phyloP scores from a whole-genome alignment of 495 filamentous ascomycete species.

The Hyaloscypha bicolor region DNA sequence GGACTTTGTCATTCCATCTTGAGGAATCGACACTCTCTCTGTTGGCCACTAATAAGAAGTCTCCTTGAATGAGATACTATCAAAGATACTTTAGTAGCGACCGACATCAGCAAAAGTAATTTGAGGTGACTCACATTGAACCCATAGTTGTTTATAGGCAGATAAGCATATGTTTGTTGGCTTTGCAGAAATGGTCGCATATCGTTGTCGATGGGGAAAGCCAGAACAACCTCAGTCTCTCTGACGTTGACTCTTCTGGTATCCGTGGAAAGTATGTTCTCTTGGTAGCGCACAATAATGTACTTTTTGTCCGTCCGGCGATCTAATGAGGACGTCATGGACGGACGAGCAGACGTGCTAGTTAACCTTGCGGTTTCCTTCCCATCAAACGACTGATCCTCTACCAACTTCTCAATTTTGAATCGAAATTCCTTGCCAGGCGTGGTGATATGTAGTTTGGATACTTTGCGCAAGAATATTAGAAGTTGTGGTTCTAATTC shows the following conservation, averaged over 20 bases:
- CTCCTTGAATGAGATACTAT: slow-evolving; percentile 17
- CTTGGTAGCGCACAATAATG: neutral
- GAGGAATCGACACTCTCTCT: neutral
- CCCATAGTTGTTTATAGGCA: slow-evolving; percentile 9
- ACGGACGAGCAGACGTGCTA: neutral
- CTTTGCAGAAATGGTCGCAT: too few relatives aligned
- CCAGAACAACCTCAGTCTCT: neutral
- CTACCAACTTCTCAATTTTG: neutral
- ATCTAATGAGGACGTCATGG: too few relatives aligned
- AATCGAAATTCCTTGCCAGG: neutral
- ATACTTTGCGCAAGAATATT: slow-evolving; percentile 7
- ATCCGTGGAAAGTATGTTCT: neutral
- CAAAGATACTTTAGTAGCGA: neutral
- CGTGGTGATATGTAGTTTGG: neutral
- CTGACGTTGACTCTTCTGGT: neutral
- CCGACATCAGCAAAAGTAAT: neutral
- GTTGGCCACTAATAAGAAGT: slow-evolving; percentile 9
- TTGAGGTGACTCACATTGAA: slow-evolving; percentile 15
- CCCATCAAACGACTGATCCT: neutral
- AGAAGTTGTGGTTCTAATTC: slow-evolving; percentile 5
- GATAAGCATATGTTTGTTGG: slow-evolving; percentile 7
- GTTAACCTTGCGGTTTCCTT: neutral
- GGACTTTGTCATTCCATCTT: neutral
- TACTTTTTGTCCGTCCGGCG: neutral
- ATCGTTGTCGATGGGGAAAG: neutral